Evolutionary conservation across 148 eudicot genomes (phyloP).

Genomic region (Amaranthus hypochondriacus): DNA sequence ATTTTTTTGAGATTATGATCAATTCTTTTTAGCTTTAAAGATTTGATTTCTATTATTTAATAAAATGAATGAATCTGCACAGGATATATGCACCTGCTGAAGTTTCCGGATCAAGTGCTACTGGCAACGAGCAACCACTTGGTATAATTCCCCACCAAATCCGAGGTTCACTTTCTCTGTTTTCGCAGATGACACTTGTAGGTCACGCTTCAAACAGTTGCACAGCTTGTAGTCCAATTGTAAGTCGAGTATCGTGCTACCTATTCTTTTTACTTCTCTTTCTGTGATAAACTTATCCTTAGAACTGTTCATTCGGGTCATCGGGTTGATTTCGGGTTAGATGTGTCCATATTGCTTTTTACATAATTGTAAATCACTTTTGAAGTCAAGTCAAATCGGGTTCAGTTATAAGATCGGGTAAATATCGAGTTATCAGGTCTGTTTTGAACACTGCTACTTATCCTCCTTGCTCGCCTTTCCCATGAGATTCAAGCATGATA

Average conservation of each 20-base stretch:
- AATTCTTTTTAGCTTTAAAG: neutral
- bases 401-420: too few species aligned
- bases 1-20: neutral
- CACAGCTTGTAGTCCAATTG: constrained; percentile 79
- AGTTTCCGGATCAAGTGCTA: constrained; percentile 46
- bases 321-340: too few species aligned
- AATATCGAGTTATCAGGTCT: too few species aligned
- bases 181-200: constrained; percentile 88
- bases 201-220: constrained; percentile 87
- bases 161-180: constrained; percentile 82
- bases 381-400: too few species aligned
- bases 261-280: neutral
- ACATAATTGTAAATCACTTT: too few species aligned
- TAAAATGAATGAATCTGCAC: constrained; percentile 13
- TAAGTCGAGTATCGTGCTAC: constrained; percentile 33
- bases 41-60: neutral
- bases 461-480: neutral
- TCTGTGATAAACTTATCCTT: neutral
- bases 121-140: constrained; percentile 63
- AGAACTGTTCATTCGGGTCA: too few species aligned
- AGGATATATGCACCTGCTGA: constrained; percentile 85
- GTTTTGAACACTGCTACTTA: neutral
- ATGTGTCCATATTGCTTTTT: too few species aligned
- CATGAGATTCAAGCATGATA: too few species aligned
- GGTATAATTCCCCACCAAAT: constrained; percentile 94